Percentiles rank a stretch among this genome's conserved stretches.
phyloP scores from a whole-genome alignment of 208 protist species.

The Acanthamoeba royreba region DNA sequence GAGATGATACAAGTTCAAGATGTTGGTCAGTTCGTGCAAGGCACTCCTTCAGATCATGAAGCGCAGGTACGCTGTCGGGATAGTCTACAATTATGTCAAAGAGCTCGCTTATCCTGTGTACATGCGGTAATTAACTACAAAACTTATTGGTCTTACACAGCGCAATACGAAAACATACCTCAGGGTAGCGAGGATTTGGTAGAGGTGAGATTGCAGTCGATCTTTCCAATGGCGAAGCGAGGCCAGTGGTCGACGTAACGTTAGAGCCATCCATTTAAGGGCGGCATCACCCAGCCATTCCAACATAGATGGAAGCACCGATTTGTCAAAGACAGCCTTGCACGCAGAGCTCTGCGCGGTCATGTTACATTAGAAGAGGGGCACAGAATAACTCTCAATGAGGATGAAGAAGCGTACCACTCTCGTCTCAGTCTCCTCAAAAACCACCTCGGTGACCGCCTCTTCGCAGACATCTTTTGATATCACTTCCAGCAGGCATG shows the following conservation, averaged over 20 bases:
- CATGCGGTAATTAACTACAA: neutral
- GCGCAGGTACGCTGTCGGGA: neutral
- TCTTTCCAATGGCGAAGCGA: neutral
- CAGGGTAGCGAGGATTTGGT: neutral
- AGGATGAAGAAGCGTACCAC: neutral
- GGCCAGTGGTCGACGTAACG: neutral
- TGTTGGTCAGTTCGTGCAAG: neutral
- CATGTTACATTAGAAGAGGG: neutral
- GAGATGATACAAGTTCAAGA: neutral
- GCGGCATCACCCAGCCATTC: neutral
- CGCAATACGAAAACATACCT: neutral
- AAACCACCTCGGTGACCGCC: neutral
- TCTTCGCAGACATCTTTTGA: neutral
- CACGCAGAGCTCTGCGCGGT: neutral
- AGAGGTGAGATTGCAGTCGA: neutral
- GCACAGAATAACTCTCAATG: neutral
- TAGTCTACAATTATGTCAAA: conserved; percentile 41
- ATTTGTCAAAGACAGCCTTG: neutral
- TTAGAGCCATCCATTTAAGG: neutral
- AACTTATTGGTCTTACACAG: neutral
- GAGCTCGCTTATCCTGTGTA: neutral
- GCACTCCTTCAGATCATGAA: conserved; percentile 20
- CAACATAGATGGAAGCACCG: neutral
- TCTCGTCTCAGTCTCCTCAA: neutral
- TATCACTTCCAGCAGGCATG: neutral